These are phyloP conservation scores for Pilaira anomala DNA, from an alignment of 192 early-diverging fungal genomes.

Conservation along the genomic window DNA sequence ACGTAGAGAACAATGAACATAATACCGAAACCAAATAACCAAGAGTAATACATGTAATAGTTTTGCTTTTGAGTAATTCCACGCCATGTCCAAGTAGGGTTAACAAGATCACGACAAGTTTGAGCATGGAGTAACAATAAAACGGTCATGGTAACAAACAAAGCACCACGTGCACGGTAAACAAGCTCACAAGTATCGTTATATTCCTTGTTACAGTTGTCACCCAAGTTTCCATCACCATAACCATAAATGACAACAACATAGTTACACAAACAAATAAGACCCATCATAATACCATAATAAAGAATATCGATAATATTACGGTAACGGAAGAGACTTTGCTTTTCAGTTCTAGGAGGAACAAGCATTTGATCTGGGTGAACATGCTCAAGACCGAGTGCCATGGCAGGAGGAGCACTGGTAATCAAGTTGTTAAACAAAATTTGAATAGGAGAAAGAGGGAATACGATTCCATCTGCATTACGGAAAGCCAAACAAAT, in stretches of 20 bases:
- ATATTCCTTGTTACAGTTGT: constrained; percentile 56
- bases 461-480: constrained; percentile 61
- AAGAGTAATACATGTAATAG: constrained; percentile 45
- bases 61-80: constrained; percentile 47
- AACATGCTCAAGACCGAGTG: constrained; percentile 67
- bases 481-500: constrained; percentile 71
- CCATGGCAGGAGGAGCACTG: constrained; percentile 77
- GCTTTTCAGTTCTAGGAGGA: constrained; percentile 59
- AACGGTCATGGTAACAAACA: constrained; percentile 71
- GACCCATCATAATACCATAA: constrained; percentile 65
- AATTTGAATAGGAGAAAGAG: constrained; percentile 75
- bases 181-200: constrained; percentile 55
- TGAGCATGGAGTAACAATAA: constrained; percentile 70
- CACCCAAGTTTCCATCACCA: constrained; percentile 55
- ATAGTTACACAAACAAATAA: constrained; percentile 63
- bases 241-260: constrained; percentile 59
- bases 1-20: constrained; percentile 62
- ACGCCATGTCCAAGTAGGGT: constrained; percentile 56
- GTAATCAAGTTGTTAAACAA: constrained; percentile 82
- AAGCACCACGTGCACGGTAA: constrained; percentile 66
- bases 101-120: constrained; percentile 69
- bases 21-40: constrained; percentile 47
- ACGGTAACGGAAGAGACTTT: constrained; percentile 64
- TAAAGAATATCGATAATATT: constrained; percentile 67
- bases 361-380: constrained; percentile 65